These are phyloP conservation scores for Daucus carota DNA, from an alignment of 129 eudicot genomes.

Conservation along the genomic window DNA sequence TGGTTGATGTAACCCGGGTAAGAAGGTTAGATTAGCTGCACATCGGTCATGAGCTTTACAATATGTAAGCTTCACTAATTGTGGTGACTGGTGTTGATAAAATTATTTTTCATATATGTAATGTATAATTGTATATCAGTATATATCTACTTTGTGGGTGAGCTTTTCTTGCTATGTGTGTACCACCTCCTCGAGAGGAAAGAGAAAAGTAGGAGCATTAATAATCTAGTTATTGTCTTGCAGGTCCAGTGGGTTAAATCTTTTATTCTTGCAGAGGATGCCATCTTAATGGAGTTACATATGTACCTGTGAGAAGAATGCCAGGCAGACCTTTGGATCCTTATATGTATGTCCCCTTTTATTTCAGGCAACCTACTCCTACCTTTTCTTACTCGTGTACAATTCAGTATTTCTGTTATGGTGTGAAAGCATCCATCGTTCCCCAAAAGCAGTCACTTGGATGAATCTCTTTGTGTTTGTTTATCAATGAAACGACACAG, in stretches of 20 bases:
- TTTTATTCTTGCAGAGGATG: conserved; percentile 13
- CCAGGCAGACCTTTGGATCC: conserved; percentile 88
- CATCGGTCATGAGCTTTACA: background rate
- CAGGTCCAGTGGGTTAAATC: conserved; percentile 31
- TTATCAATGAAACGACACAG: background rate
- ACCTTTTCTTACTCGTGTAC: background rate
- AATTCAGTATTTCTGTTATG: background rate
- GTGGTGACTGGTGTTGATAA: background rate
- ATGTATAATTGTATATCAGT: background rate
- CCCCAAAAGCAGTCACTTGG: background rate
- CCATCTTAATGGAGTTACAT: conserved; percentile 36
- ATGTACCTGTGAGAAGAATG: conserved; percentile 48
- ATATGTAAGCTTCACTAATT: no score
- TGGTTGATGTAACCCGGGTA: background rate
- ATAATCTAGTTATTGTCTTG: background rate
- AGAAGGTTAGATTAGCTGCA: background rate
- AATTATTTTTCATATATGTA: background rate
- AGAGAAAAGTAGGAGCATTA: background rate
- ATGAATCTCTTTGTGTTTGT: background rate
- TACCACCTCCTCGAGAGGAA: no score
- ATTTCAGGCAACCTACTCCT: background rate
- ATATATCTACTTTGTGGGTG: no score
- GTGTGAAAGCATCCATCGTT: background rate
- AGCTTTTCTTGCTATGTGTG: background rate
- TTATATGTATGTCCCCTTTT: conserved; percentile 56